Conservation (phyloP, 2,329 filamentous ascomycete species). For the Pseudogymnoascus sp. region DNA sequence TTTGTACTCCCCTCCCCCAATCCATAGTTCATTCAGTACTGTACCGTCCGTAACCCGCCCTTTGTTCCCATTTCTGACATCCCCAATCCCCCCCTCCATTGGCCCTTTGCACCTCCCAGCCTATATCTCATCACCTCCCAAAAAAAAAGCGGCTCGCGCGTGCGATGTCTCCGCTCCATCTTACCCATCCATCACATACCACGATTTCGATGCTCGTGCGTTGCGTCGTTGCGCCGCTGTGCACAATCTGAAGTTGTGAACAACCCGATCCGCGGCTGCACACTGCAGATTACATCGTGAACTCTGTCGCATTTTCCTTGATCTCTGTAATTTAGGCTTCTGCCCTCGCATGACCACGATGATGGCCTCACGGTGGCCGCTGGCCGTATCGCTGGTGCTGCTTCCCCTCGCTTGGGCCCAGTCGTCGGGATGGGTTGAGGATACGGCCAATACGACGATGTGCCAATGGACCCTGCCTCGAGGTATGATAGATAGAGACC, state of each 20-base stretch:
- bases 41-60: background rate
- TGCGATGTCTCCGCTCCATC: background rate
- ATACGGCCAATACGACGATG: conserved; percentile 49
- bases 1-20: background rate
- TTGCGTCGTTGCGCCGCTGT: background rate
- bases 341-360: background rate
- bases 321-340: background rate
- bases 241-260: background rate
- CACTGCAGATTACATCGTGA: background rate
- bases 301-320: background rate
- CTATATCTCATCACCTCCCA: background rate
- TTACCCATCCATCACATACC: background rate
- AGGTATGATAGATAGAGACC: conserved; percentile 22
- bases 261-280: background rate
- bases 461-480: conserved; percentile 45
- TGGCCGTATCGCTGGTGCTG: background rate
- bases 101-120: background rate
- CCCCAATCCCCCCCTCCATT: background rate
- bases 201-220: background rate
- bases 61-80: background rate
- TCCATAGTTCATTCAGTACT: background rate
- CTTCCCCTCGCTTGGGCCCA: conserved; percentile 28
- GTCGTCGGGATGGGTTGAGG: conserved; percentile 38
- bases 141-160: background rate
- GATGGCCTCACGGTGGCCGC: background rate